Evolutionary conservation across 805 yeast species (phyloP).

Genomic region (Metschnikowia colocasiae): DNA sequence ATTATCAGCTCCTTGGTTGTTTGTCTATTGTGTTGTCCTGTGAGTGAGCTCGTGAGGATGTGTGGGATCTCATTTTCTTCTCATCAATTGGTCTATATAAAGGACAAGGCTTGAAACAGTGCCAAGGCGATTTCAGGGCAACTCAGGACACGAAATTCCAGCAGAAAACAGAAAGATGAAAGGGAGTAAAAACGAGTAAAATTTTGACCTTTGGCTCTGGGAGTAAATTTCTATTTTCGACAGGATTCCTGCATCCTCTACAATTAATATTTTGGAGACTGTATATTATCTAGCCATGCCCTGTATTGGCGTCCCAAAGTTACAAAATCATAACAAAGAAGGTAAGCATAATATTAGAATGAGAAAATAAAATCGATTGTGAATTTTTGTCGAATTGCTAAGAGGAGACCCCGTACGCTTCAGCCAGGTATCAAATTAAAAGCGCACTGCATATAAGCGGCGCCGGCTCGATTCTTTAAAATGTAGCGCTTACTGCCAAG

Average conservation of each 20-base stretch:
- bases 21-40: neutral
- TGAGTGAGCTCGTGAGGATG: neutral
- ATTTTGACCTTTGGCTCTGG: too few species aligned
- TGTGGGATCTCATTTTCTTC: constrained; percentile 6
- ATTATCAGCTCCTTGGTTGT: neutral
- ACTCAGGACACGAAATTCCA: neutral
- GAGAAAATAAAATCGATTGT: too few species aligned
- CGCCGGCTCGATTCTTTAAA: neutral
- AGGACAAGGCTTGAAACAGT: neutral
- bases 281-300: too few species aligned
- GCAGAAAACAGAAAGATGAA: too few species aligned
- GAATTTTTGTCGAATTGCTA: too few species aligned
- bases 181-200: too few species aligned
- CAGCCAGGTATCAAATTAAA: neutral
- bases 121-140: neutral
- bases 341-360: too few species aligned
- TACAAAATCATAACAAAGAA: too few species aligned
- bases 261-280: too few species aligned
- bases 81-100: constrained; percentile 3
- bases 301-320: too few species aligned
- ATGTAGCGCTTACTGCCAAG: constrained; percentile 1
- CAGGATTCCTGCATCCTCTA: too few species aligned
- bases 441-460: neutral
- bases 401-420: neutral
- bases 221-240: too few species aligned